phyloP scores from a whole-genome alignment of 2,329 filamentous ascomycete genomes.

The Coniochaeta prunicola region DNA sequence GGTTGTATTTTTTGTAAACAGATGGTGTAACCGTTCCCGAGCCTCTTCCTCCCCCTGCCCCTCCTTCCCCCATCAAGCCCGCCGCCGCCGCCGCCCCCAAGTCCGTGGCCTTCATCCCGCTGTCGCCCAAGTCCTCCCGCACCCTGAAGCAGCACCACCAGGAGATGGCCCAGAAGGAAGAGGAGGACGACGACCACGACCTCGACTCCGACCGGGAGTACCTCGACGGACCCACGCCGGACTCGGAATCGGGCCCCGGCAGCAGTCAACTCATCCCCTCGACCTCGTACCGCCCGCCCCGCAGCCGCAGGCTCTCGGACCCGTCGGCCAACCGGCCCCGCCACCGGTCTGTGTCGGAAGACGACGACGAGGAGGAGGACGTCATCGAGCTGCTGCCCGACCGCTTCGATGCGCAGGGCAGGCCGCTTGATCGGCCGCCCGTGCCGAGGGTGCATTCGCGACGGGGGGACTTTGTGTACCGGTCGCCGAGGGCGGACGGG shows the following conservation, averaged over 20 bases:
- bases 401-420: conserved; percentile 38
- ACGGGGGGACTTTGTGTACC: conserved; percentile 34
- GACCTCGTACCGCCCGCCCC: conserved; percentile 7
- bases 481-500: conserved; percentile 19
- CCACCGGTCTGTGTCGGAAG: conserved; percentile 13
- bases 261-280: background rate
- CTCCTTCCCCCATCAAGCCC: conserved; percentile 7
- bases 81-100: conserved; percentile 20
- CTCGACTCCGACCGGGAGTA: conserved; percentile 10
- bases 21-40: conserved; percentile 8
- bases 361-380: conserved; percentile 25
- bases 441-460: conserved; percentile 24
- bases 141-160: conserved; percentile 35
- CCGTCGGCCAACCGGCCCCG: conserved; percentile 22
- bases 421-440: conserved; percentile 24
- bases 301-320: conserved; percentile 23
- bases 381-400: conserved; percentile 37
- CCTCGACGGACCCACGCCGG: conserved; percentile 3
- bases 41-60: too few species aligned
- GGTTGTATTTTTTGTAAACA: background rate
- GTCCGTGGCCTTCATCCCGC: conserved; percentile 38
- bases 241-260: conserved; percentile 3
- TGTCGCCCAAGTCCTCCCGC: conserved; percentile 41
- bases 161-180: conserved; percentile 18
- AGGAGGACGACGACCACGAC: background rate